Evolutionary conservation across 1,139 yeast genomes (phyloP), one percentile per base, ranked within the genome.

Genomic region (Blastobotrys apis): DNA sequence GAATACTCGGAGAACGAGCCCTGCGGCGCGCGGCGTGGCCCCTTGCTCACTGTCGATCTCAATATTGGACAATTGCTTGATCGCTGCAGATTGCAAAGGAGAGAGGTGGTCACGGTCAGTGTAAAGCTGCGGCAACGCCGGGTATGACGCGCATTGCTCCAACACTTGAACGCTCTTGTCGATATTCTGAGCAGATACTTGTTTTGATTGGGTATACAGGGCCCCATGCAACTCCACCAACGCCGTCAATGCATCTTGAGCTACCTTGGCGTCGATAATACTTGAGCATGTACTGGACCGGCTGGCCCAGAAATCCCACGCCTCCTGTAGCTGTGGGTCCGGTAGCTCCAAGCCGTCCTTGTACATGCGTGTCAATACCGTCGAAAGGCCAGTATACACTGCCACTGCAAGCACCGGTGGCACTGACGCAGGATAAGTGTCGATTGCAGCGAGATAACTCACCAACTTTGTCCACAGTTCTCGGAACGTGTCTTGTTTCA

Each of bases 301-400:
- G 1, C 66, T 55, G 1, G 73, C 62, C 95, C 95, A 88, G 50
- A 84, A 81, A 0, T 69, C 63, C 60, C 79, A 83, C 2, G 80
- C 63, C 27, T 69, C 57, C 4, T 69, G 65, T 26, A 74, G 54
- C 6, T 79, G 64, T 2, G 58, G 66, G 0, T 43, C 39, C 0
- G 78, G 71, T 4, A 71, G 47, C 13, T 21, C 12, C 3, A 37
- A 38, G n/a, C 44, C 41, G 19, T 42, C 49, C 6, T 44, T 45
- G 6, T 19, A 12, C 32, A 76, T 63, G 1, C 67, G 58, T 1
- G 53, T 52, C 41, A 80, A 58, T n/a, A 83, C 60, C 19, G 72
- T 75, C 33, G 69, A 65, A 47, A 78, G 70, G 1, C 80, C 68
- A 38, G 71, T 68, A 57, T 81, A 81, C 0, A 81, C 71, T n/a